Conservation (phyloP, 345 rosid species). For the Linum lewisii region DNA sequence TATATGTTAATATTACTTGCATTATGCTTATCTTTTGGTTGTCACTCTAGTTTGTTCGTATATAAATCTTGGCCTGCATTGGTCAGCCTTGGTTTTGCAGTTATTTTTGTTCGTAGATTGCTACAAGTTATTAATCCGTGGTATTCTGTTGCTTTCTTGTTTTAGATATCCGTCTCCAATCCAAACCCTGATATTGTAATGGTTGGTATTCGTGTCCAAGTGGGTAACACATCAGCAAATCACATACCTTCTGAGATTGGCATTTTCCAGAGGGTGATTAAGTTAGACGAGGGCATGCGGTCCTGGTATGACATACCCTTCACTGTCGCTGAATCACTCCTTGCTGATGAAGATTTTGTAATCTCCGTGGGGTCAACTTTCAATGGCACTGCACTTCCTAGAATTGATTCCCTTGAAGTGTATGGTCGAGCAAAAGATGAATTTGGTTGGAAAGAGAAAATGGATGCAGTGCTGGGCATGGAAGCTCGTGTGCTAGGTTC, state of each 20-base stretch:
- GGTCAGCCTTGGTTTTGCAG: background rate
- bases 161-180: constrained; percentile 80
- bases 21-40: too few relatives aligned
- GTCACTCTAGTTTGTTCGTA: background rate
- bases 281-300: constrained; percentile 91
- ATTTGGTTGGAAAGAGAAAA: constrained; percentile 99
- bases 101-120: background rate
- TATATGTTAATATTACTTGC: background rate
- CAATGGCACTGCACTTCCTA: constrained; percentile 67
- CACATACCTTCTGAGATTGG: constrained; percentile 85
- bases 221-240: constrained; percentile 82
- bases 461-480: constrained; percentile 84
- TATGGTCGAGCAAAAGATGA: constrained; percentile 98
- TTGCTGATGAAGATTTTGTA: constrained; percentile 92
- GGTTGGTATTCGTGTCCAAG: constrained; percentile 94
- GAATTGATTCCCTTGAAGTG: constrained; percentile 90
- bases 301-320: constrained; percentile 98
- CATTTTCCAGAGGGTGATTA: constrained; percentile 82
- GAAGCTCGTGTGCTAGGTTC: constrained; percentile 91
- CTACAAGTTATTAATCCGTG: background rate
- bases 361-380: constrained; percentile 76
- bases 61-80: background rate
- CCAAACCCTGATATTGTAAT: constrained; percentile 92
- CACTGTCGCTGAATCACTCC: constrained; percentile 89
- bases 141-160: constrained; percentile 1